Conservation (phyloP, 345 rosid species). For the Syzygium oleosum region DNA sequence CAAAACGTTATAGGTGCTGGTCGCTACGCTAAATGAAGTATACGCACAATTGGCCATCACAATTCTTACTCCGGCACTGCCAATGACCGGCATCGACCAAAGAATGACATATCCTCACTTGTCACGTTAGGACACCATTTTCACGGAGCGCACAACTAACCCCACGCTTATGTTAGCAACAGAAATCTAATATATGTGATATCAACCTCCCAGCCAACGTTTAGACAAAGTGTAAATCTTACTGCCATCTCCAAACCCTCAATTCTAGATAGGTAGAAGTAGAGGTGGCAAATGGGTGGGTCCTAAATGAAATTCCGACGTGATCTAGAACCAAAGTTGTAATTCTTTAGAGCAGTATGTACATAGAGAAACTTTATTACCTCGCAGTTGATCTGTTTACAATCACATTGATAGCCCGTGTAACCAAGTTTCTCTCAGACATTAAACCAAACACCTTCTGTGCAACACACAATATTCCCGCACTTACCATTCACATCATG, state of each 20-base stretch:
- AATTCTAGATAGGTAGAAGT: not conserved
- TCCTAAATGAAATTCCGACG: not conserved
- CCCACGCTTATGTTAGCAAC: not conserved
- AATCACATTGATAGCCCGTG: not conserved
- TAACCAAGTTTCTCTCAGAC: not conserved
- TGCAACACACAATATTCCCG: not conserved
- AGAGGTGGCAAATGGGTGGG: not conserved
- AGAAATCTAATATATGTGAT: not conserved
- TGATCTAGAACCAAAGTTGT: not conserved
- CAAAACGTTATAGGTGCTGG: not conserved
- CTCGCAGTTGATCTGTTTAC: not conserved
- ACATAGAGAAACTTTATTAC: not conserved
- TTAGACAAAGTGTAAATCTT: not conserved
- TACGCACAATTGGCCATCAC: not conserved
- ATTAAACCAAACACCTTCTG: not conserved
- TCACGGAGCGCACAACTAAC: not conserved
- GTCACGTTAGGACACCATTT: not conserved
- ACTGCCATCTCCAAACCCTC: not conserved
- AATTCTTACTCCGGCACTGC: not conserved
- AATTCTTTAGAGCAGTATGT: not conserved
- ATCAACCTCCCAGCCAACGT: not conserved
- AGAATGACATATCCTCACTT: not conserved
- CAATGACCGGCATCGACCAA: fast-evolving
- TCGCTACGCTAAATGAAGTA: not conserved
- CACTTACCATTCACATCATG: not conserved